Evolutionary conservation across 176 grass and related monocot species (phyloP).

Genomic region (Aechmea fasciata): DNA sequence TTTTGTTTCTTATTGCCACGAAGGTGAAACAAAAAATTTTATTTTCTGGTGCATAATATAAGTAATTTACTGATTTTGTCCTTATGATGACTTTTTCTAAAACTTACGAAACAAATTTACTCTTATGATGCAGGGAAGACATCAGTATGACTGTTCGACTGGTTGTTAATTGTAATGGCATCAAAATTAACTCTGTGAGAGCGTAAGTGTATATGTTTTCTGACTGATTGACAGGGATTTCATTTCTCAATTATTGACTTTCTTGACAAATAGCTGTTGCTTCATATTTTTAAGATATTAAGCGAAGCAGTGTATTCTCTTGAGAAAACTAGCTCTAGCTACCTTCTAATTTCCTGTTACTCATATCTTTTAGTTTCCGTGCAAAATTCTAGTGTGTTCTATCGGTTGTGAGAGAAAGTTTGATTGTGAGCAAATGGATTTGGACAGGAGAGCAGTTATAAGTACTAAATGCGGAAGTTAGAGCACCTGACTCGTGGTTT

Average conservation of each 20-base stretch:
- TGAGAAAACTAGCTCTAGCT: neutral
- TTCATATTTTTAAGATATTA: neutral
- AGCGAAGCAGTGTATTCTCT: neutral
- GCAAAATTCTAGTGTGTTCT: too few relatives aligned
- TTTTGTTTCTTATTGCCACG: too few relatives aligned
- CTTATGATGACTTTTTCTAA: neutral
- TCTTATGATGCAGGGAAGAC: conserved; percentile 60
- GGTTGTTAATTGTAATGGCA: conserved; percentile 84
- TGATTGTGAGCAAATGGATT: too few relatives aligned
- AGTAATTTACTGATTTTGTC: neutral
- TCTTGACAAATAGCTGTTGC: neutral
- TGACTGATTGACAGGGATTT: neutral
- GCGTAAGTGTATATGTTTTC: conserved; percentile 53
- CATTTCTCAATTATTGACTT: neutral
- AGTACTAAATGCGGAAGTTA: too few relatives aligned
- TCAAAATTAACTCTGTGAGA: conserved; percentile 76
- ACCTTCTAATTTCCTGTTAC: too few relatives aligned
- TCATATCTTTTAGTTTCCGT: too few relatives aligned
- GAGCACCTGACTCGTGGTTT: too few relatives aligned
- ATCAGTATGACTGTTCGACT: conserved; percentile 91
- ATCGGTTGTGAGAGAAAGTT: too few relatives aligned
- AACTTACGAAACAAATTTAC: neutral
- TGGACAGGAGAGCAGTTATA: too few relatives aligned
- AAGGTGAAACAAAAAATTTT: too few relatives aligned
- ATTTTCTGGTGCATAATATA: neutral